Evolutionary conservation across 495 filamentous ascomycete species (phyloP).

Genomic region (Lasiosphaeris hirsuta): DNA sequence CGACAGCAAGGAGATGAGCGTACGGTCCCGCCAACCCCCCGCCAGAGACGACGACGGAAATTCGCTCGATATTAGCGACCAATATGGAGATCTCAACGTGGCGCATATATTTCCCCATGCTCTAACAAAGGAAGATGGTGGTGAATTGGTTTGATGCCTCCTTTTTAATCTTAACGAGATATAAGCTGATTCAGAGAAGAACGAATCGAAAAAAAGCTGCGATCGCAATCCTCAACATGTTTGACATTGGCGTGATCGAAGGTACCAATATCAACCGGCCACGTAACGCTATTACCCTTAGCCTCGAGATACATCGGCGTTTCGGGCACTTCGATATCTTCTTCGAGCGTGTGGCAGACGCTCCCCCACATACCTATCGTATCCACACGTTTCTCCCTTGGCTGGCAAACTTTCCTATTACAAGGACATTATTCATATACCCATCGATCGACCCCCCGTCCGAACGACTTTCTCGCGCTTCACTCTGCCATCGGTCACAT

Average conservation of each 20-base stretch:
- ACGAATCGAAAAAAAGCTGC: constrained; percentile 12
- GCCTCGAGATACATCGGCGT: constrained; percentile 5
- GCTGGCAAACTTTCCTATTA: not conserved
- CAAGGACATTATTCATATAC: constrained; percentile 4
- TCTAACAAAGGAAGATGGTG: constrained; percentile 8
- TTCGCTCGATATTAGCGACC: not conserved
- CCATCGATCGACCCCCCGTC: constrained; percentile 26
- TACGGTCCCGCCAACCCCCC: not conserved
- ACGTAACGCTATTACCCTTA: constrained; percentile 14
- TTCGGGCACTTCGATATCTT: constrained; percentile 14
- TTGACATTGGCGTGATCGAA: constrained; percentile 18
- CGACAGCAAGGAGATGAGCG: not conserved
- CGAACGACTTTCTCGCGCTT: constrained; percentile 25
- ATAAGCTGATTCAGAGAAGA: not conserved
- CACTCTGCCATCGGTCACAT: constrained; percentile 31
- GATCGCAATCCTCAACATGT: constrained; percentile 19
- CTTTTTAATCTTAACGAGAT: not conserved
- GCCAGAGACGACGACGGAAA: constrained; percentile 19
- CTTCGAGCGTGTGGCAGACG: constrained; percentile 8
- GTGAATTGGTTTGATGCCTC: constrained; percentile 13
- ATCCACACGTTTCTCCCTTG: constrained; percentile 14
- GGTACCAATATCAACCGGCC: constrained; percentile 14
- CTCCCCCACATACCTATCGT: constrained; percentile 21
- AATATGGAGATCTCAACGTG: constrained; percentile 9
- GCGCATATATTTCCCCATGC: constrained; percentile 18